Conservation (phyloP, 176 grass and related monocot genomes). For the Hordeum marinum region DNA sequence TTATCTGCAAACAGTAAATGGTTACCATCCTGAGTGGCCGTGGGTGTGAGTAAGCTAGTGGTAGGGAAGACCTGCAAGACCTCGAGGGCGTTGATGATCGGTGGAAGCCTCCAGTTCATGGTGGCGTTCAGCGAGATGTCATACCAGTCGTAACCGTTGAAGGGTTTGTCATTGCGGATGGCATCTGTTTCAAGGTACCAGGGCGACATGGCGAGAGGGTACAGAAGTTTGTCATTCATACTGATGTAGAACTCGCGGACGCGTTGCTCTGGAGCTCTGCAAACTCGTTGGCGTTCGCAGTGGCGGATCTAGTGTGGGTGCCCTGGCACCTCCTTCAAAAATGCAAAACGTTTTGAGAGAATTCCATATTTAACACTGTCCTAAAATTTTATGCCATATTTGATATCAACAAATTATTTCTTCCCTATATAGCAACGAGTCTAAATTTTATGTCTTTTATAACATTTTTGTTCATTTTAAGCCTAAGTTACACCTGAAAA, state of each 20-base stretch:
- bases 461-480: too few relatives aligned
- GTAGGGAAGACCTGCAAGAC: constrained; percentile 16
- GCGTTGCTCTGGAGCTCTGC: constrained; percentile 19
- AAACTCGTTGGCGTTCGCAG: neutral
- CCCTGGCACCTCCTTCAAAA: too few relatives aligned
- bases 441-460: too few relatives aligned
- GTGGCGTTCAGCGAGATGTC: constrained; percentile 10
- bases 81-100: constrained; percentile 40
- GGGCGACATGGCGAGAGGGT: neutral
- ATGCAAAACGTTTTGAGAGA: too few relatives aligned
- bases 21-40: constrained; percentile 34
- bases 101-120: constrained; percentile 26
- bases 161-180: neutral
- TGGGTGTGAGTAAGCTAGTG: neutral
- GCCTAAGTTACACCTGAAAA: too few relatives aligned
- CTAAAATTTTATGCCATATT: too few relatives aligned
- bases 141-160: neutral
- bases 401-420: too few relatives aligned
- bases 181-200: neutral
- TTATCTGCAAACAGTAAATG: too few relatives aligned
- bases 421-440: too few relatives aligned
- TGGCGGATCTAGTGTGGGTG: too few relatives aligned
- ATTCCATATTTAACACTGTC: too few relatives aligned
- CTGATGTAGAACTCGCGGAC: constrained; percentile 22
- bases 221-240: neutral